Evolutionary conservation across 148 eudicot genomes (phyloP).

Genomic region (Limonium bicolor): DNA sequence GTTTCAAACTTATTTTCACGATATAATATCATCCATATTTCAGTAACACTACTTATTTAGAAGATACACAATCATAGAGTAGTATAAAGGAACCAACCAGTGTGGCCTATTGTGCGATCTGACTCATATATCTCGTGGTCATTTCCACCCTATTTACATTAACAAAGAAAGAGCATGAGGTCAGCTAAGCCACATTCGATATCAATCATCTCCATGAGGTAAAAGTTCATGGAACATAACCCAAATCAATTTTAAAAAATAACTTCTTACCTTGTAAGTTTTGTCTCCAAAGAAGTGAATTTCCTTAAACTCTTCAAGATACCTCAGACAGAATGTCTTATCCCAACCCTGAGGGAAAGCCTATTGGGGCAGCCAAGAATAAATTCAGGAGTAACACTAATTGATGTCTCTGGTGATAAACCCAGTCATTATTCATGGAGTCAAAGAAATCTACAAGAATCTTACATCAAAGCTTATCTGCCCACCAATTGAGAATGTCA

Average conservation of each 20-base stretch:
- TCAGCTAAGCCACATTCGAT: not conserved
- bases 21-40: not conserved
- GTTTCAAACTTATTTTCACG: too few relatives aligned
- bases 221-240: not conserved
- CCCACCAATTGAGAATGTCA: constrained; percentile 87
- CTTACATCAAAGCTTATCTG: constrained; percentile 97
- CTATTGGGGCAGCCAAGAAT: constrained; percentile 16
- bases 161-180: not conserved
- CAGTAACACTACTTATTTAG: not conserved
- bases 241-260: not conserved
- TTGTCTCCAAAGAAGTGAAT: constrained; percentile 98
- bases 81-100: constrained; percentile 43
- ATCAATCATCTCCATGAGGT: not conserved
- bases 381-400: not conserved
- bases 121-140: constrained; percentile 84
- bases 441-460: not conserved
- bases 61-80: not conserved
- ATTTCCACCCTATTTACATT: constrained; percentile 65
- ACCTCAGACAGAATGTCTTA: constrained; percentile 82
- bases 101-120: constrained; percentile 68
- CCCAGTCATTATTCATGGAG: constrained; percentile 5
- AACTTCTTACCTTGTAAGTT: constrained; percentile 61
- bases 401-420: not conserved
- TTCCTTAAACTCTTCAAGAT: constrained; percentile 57
- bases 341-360: constrained; percentile 98